Percentiles rank a stretch among this genome's conserved stretches.
phyloP scores from a whole-genome alignment of 345 rosid species.

The Stellera chamaejasme region DNA sequence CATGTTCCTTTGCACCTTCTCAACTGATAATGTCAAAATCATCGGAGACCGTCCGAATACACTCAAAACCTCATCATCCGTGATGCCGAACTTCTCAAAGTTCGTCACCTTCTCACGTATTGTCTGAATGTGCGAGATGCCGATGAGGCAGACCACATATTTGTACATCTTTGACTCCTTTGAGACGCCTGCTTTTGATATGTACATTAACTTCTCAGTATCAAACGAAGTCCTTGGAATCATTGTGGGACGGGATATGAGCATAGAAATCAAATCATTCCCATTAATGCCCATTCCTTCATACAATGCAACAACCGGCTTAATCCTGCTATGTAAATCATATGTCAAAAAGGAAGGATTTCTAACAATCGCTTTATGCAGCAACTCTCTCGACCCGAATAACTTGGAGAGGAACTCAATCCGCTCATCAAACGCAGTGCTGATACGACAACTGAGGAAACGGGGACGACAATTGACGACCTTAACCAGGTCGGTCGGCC shows the following conservation, averaged over 20 bases:
- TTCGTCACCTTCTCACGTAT: constrained; percentile 57
- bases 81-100: constrained; percentile 63
- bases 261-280: constrained; percentile 46
- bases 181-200: constrained; percentile 42
- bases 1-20: constrained; percentile 86
- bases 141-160: constrained; percentile 49
- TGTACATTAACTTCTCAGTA: constrained; percentile 55
- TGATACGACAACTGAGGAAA: constrained; percentile 52
- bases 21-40: constrained; percentile 54
- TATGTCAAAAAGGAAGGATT: constrained; percentile 76
- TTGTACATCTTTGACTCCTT: constrained; percentile 64
- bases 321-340: constrained; percentile 46
- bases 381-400: constrained; percentile 53
- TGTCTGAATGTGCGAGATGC: constrained; percentile 63
- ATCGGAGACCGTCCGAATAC: constrained; percentile 52
- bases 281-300: constrained; percentile 45
- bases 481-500: constrained; percentile 63
- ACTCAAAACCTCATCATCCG: constrained; percentile 58
- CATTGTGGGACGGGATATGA: constrained; percentile 62
- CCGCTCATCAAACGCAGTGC: constrained; percentile 54
- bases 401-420: constrained; percentile 38
- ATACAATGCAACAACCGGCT: constrained; percentile 48
- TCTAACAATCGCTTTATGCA: constrained; percentile 54
- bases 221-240: constrained; percentile 57
- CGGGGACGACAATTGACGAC: constrained; percentile 71